A percentile compares a stretch with the other conserved stretches of the same genome.
These are phyloP conservation scores for Aspergillus bombycis DNA, from an alignment of 2,329 filamentous ascomycete genomes.

Conservation along the genomic window DNA sequence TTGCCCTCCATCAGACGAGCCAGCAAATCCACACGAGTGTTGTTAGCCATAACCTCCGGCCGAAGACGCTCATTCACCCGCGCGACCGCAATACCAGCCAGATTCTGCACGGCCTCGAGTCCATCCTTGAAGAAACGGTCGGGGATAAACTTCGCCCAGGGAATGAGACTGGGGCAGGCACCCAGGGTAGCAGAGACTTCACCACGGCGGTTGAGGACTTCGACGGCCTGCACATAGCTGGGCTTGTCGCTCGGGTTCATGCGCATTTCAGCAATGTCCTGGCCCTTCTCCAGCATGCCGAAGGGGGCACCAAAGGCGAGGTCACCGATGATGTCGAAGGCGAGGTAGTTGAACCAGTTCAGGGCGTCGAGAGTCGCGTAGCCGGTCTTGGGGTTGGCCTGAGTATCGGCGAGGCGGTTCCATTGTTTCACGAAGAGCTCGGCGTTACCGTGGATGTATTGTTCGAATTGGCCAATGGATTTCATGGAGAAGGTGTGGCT, in stretches of 20 bases:
- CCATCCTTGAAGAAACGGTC: slow-evolving; percentile 81
- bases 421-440: slow-evolving; percentile 73
- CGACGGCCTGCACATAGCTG: slow-evolving; percentile 75
- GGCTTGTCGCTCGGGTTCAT: slow-evolving; percentile 62
- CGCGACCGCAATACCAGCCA: slow-evolving; percentile 86
- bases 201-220: slow-evolving; percentile 84
- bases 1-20: slow-evolving; percentile 83
- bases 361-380: slow-evolving; percentile 72
- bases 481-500: slow-evolving; percentile 85
- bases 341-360: slow-evolving; percentile 76
- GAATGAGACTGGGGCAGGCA: slow-evolving; percentile 72
- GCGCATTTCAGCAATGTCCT: slow-evolving; percentile 75
- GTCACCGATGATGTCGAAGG: slow-evolving; percentile 64
- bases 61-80: slow-evolving; percentile 75
- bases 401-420: slow-evolving; percentile 62
- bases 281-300: slow-evolving; percentile 77
- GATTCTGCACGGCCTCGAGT: slow-evolving; percentile 72
- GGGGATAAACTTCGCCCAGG: slow-evolving; percentile 77
- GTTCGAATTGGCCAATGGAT: slow-evolving; percentile 80
- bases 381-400: slow-evolving; percentile 52
- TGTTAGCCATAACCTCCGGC: slow-evolving; percentile 61
- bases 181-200: slow-evolving; percentile 84
- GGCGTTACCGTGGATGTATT: slow-evolving; percentile 82
- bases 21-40: slow-evolving; percentile 76
- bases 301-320: slow-evolving; percentile 75